Conservation (phyloP, 495 filamentous ascomycete genomes). For the Usnea hakonensis region DNA sequence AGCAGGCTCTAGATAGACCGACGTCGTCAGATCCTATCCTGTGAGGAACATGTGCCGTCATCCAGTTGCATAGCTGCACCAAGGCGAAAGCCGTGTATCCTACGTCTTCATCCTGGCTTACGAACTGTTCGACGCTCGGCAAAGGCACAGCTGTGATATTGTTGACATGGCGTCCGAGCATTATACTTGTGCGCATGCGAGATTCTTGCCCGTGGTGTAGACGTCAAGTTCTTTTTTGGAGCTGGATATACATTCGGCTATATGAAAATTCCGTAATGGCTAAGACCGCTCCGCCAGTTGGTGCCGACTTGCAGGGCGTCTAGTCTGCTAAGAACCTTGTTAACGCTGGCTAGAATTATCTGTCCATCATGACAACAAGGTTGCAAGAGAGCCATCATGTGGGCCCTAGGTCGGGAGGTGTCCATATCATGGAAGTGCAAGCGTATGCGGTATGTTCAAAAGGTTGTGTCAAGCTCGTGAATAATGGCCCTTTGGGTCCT, state of each 20-base stretch:
- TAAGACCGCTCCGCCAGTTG: neutral
- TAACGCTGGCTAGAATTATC: neutral
- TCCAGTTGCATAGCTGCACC: neutral
- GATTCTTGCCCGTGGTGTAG: neutral
- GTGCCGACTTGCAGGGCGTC: neutral
- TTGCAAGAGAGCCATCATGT: neutral
- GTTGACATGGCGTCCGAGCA: neutral
- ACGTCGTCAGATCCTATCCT: neutral
- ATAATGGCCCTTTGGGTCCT: constrained; percentile 3
- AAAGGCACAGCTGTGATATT: neutral
- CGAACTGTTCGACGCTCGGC: neutral
- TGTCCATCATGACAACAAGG: neutral
- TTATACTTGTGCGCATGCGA: neutral
- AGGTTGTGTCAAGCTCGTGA: neutral
- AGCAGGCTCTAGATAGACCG: neutral
- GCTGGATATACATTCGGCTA: neutral
- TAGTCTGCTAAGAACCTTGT: neutral
- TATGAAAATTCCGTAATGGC: neutral
- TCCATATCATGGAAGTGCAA: neutral
- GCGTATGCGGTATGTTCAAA: neutral
- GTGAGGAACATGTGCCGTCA: neutral
- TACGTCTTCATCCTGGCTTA: neutral
- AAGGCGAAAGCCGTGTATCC: neutral
- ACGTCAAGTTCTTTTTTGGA: neutral
- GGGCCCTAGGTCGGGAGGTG: neutral